A percentile compares a stretch with the other conserved stretches of the same genome.
phyloP scores from a whole-genome alignment of 2,329 filamentous ascomycete species.

The Huntiella omanensis region DNA sequence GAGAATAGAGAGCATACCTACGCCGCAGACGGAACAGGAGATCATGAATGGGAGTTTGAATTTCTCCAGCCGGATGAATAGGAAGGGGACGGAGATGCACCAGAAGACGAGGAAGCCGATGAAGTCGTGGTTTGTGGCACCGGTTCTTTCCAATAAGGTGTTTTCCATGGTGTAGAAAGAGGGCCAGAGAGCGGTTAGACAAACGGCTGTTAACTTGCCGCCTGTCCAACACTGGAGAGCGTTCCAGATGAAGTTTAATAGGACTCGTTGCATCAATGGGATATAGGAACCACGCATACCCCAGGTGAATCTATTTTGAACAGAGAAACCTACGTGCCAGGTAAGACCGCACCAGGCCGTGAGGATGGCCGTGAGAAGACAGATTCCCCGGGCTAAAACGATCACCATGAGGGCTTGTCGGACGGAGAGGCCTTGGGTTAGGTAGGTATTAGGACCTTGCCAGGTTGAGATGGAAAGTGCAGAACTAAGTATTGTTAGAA shows the following conservation, averaged over 20 bases:
- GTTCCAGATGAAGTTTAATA: constrained; percentile 32
- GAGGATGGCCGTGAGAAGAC: constrained; percentile 23
- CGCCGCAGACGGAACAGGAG: constrained; percentile 23
- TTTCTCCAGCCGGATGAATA: constrained; percentile 30
- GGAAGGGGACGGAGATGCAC: constrained; percentile 27
- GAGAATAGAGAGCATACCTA: constrained; percentile 29
- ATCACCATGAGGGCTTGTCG: constrained; percentile 29
- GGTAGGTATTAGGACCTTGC: constrained; percentile 28
- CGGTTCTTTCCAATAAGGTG: constrained; percentile 22
- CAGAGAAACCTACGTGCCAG: constrained; percentile 32
- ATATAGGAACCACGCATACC: constrained; percentile 29
- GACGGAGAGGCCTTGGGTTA: constrained; percentile 28
- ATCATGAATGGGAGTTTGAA: constrained; percentile 28
- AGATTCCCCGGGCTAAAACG: constrained; percentile 23
- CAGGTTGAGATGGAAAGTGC: constrained; percentile 24
- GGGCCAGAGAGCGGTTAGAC: constrained; percentile 27
- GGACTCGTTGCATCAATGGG: constrained; percentile 25
- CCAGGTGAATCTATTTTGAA: constrained; percentile 31
- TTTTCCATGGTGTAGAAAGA: constrained; percentile 26
- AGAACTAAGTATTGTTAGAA: constrained; percentile 9
- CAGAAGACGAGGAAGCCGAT: constrained; percentile 34
- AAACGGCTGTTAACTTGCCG: constrained; percentile 16
- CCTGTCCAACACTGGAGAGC: constrained; percentile 22
- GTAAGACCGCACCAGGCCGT: constrained; percentile 28
- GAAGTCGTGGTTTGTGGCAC: constrained; percentile 23